A percentile compares a stretch with the other conserved stretches of the same genome.
phyloP scores from a whole-genome alignment of 2,329 filamentous ascomycete genomes.

The Penicillium sp. region DNA sequence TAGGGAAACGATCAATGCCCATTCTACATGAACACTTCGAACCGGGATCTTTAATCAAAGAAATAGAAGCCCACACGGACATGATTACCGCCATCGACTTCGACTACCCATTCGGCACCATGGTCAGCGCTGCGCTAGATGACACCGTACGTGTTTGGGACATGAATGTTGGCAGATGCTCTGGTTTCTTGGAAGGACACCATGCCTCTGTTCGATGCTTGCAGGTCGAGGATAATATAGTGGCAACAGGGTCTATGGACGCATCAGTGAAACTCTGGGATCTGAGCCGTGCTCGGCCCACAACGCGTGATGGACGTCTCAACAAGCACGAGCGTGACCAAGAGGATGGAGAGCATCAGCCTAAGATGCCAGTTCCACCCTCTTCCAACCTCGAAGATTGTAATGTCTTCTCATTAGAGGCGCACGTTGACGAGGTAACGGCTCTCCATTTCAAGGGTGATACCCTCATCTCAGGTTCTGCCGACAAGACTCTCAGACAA shows the following conservation, averaged over 20 bases:
- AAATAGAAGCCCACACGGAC: conserved; percentile 86
- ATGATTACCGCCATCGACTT: conserved; percentile 90
- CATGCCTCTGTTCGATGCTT: conserved; percentile 89
- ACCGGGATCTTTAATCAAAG: conserved; percentile 81
- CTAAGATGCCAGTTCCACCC: conserved; percentile 65
- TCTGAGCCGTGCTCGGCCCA: conserved; percentile 82
- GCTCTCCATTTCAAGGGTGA: conserved; percentile 88
- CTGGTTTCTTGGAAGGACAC: conserved; percentile 89
- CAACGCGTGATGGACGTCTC: conserved; percentile 61
- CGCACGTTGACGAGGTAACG: conserved; percentile 92
- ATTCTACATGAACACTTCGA: conserved; percentile 95
- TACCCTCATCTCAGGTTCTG: conserved; percentile 89
- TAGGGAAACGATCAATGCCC: conserved; percentile 75
- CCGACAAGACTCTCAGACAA: conserved; percentile 94
- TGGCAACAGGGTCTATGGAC: conserved; percentile 92
- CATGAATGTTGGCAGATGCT: conserved; percentile 86
- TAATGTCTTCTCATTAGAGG: conserved; percentile 80
- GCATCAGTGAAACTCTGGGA: conserved; percentile 96
- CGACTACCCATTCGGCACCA: conserved; percentile 92
- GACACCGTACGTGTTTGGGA: conserved; percentile 97
- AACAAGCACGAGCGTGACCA: conserved; percentile 51
- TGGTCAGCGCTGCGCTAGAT: conserved; percentile 89
- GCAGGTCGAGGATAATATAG: conserved; percentile 93
- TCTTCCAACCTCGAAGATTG: conserved; percentile 84
- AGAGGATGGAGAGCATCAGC: conserved; percentile 40